Percentiles rank a stretch among this genome's conserved stretches.
phyloP scores from a whole-genome alignment of 2,329 filamentous ascomycete species.

The Aphanoascus verrucosus region DNA sequence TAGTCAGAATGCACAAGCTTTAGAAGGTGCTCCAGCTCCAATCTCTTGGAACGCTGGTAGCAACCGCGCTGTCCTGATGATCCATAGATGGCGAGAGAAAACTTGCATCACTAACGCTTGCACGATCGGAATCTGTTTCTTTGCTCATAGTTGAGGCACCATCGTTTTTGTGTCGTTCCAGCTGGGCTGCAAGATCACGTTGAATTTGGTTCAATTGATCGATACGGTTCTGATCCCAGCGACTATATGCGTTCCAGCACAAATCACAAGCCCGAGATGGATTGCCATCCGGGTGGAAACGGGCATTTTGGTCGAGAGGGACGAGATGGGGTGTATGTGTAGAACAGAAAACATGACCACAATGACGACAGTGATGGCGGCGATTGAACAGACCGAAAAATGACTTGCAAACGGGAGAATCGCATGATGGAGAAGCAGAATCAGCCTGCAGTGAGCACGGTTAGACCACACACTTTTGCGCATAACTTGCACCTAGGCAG shows the following conservation, averaged over 20 bases:
- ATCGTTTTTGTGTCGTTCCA: constrained; percentile 17
- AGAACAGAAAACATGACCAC: constrained; percentile 55
- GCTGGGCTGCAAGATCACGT: constrained; percentile 25
- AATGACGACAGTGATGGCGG: constrained; percentile 57
- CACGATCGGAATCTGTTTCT: constrained; percentile 16
- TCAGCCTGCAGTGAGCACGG: constrained; percentile 41
- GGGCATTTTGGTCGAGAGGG: constrained; percentile 53
- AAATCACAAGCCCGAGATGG: constrained; percentile 49
- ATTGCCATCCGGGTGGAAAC: constrained; percentile 50
- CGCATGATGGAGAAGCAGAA: constrained; percentile 46
- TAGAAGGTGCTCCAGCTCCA: constrained; percentile 56
- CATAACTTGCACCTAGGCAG: too few species aligned
- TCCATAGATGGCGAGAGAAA: constrained; percentile 14
- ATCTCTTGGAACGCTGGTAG: constrained; percentile 45
- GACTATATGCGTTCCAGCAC: constrained; percentile 48
- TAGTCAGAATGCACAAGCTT: background rate
- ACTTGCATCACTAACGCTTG: constrained; percentile 9
- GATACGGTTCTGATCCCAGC: constrained; percentile 43
- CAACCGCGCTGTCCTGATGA: constrained; percentile 38
- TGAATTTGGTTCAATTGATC: constrained; percentile 45
- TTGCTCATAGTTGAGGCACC: constrained; percentile 15
- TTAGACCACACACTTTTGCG: background rate
- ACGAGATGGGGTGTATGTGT: constrained; percentile 47
- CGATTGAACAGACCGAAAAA: constrained; percentile 52
- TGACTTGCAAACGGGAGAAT: constrained; percentile 47